Evolutionary conservation across 345 rosid species (phyloP), one percentile per base, ranked within the genome.

Genomic region (Clarkia xantiana): DNA sequence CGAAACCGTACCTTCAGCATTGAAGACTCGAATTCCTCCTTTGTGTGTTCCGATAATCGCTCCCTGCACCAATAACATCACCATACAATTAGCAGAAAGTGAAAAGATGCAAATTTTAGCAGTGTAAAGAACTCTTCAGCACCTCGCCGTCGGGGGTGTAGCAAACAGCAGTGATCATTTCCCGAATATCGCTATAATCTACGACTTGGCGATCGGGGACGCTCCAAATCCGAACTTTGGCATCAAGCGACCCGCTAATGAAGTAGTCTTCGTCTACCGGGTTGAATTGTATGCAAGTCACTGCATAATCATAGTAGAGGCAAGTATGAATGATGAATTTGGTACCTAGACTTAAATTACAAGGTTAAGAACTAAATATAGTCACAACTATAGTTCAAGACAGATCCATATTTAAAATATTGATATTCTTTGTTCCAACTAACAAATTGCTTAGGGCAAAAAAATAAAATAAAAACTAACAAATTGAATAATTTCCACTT

Each of bases 71-170:
- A 22, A 40, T 39, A 34, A 41, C 47, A 66, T 53, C 25, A 53
- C 7, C 47, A 47, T 19, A 47, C 11, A 19, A 61, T 56, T 41
- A 56, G 71, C 42, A 53, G 36, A 29, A 29, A 29, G 36, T 20
- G 40, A 47, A 52, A 29, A 29, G 4, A n/a, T 29, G 36, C 36
- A 29, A 29, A 29, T 2, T 2, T 1, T 29, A 2, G 4, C 36
- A 29, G 1, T 29, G 36, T 2, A 29, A 29, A 29, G 36, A 29
- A 29, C 36, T 29, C 36, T 29, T 29, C 36, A 29, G 36, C 36
- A 90, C 98, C 96, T 91, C 85, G 70, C 95, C 96, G 65, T 91
- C 95, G 16, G 95, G 96, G 16, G 95, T 69, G 64, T 81, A 86
- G 65, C 95, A 84, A 51, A 72, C 96, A 9, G 90, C 79, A 0